Base-by-base conservation (phyloP, 2,329 filamentous ascomycete species). In the Tolypocladium ophioglossoides region DNA sequence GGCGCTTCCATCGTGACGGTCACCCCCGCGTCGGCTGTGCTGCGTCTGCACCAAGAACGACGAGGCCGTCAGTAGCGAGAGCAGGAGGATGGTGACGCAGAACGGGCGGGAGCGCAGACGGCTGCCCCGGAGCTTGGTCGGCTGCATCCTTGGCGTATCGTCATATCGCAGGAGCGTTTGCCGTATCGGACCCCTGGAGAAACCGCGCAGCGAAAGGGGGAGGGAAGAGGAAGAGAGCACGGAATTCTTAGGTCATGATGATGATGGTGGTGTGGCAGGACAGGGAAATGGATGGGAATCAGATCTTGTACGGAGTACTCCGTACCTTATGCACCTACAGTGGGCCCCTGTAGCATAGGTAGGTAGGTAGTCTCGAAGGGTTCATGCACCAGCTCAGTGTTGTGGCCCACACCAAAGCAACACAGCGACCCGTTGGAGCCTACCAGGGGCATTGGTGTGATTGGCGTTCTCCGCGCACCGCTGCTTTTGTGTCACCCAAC, bases 101-200 rank as follows among this genome's bases (percentile, higher is more conserved):
- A 81, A 78, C 8, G 78, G 78, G 55, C 78, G 73, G 50, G 71
- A 68, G 64, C 70, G 72, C 63, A 74, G 65, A 53, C 69, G 69
- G 56, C 65, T 61, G 57, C 70, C 70, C 59, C 68, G 66, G 50
- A 58, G 32, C 50, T 41, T 56, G 52, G 41, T 18, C 51, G 55
- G 39, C 37, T 32, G 53, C 58, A 59, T 61, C 24, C 50, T 59
- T 37, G 46, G 59, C 52, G 53, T 51, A 57, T 55, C 56, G 46
- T 58, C 57, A 59, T 55, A 41, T 53, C 53, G 58, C 53, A 51
- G 38, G 53, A 52, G 44, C 11, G 44, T 9, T 27, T 24, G 27
- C 44, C 44, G 44, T 30, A 32, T 32, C 18, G 27, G 10, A 48
- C 27, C 11, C 18, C 27, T 12, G 27, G 44, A 34, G 44, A n/a